Percentiles rank a stretch among this genome's conserved stretches.
Conservation (phyloP, 2,329 filamentous ascomycete species). For the Claviceps arundinis region DNA sequence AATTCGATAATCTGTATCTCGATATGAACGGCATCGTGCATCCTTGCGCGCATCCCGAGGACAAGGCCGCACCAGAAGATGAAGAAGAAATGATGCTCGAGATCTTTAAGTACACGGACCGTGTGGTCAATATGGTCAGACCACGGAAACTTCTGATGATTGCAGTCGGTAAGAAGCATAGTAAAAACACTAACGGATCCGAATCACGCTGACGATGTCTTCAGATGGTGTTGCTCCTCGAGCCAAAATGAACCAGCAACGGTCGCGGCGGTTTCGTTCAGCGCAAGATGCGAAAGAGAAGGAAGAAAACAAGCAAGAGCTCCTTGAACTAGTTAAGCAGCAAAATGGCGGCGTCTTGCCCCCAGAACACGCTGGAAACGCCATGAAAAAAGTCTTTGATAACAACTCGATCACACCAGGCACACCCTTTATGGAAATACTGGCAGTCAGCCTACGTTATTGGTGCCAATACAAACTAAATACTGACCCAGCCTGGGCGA, state of each 20-base stretch:
- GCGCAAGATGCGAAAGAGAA: slow-evolving; percentile 92
- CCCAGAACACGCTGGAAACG: slow-evolving; percentile 45
- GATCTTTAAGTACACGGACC: slow-evolving; percentile 96
- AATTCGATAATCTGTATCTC: slow-evolving; percentile 94
- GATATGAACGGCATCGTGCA: slow-evolving; percentile 99
- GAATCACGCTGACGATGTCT: slow-evolving; percentile 13
- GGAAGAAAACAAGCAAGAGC: slow-evolving; percentile 78
- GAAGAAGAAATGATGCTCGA: slow-evolving; percentile 99
- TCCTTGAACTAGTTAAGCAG: slow-evolving; percentile 70
- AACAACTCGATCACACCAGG: slow-evolving; percentile 79
- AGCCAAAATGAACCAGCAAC: slow-evolving; percentile 99
- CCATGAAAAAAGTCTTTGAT: slow-evolving; percentile 85
- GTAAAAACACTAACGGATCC: neutral
- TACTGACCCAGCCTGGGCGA: slow-evolving; percentile 89
- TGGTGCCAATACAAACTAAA: slow-evolving; percentile 98
- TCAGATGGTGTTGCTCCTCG: slow-evolving; percentile 89
- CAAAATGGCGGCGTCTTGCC: slow-evolving; percentile 56
- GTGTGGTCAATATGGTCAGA: slow-evolving; percentile 96
- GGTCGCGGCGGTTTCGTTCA: slow-evolving; percentile 85
- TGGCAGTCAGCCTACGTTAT: slow-evolving; percentile 80
- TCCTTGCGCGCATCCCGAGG: slow-evolving; percentile 94
- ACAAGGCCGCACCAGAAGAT: slow-evolving; percentile 76
- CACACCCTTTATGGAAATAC: slow-evolving; percentile 96
- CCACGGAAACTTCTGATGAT: slow-evolving; percentile 95
- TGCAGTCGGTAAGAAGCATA: slow-evolving; percentile 59